These are phyloP conservation scores for Umbelopsis sp. DNA, from an alignment of 371 early-diverging fungal species.

Conservation along the genomic window DNA sequence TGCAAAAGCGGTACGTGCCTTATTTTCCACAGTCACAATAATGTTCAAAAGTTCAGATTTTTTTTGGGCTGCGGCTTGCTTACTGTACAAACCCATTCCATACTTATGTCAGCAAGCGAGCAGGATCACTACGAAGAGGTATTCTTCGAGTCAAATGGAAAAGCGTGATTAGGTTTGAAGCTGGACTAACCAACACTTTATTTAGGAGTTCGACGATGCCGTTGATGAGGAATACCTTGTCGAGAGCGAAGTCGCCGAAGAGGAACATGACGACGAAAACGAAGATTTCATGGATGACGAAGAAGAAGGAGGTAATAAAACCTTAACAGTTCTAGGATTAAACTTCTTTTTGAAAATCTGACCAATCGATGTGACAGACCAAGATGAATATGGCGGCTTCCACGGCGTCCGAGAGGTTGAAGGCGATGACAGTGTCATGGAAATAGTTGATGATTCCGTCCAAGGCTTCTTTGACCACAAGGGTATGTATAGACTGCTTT, in stretches of 20 bases:
- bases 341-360: background rate
- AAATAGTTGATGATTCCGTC: constrained; percentile 86
- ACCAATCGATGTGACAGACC: background rate
- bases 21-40: constrained; percentile 2
- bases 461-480: constrained; percentile 93
- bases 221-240: constrained; percentile 52
- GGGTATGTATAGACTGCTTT: constrained; percentile 42
- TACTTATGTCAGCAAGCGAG: constrained; percentile 9
- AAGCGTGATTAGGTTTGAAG: background rate
- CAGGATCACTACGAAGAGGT: constrained; percentile 13
- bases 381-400: constrained; percentile 33
- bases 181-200: background rate
- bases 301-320: constrained; percentile 25
- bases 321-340: background rate
- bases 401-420: constrained; percentile 40
- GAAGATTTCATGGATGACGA: constrained; percentile 41
- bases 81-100: constrained; percentile 5
- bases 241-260: constrained; percentile 48
- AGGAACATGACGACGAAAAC: constrained; percentile 48
- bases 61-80: background rate
- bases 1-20: background rate
- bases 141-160: background rate
- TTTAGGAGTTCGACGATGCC: constrained; percentile 40
- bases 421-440: constrained; percentile 62
- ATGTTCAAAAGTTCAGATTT: background rate